Evolutionary conservation across 2,329 filamentous ascomycete species (phyloP).

Genomic region (Fusarium transvaalense): DNA sequence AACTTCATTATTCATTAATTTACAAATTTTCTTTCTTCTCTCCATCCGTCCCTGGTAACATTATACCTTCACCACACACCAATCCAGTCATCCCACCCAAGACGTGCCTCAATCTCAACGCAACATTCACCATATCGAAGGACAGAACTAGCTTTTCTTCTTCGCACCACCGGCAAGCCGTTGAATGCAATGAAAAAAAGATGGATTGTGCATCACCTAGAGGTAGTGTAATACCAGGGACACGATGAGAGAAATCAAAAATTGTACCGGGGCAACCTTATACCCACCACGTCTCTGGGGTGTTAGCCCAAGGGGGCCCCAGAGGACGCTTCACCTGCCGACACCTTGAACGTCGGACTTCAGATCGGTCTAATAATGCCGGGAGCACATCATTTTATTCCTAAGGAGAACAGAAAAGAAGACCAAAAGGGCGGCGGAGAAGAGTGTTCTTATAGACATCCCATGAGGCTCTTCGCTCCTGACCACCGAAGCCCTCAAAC

Average conservation of each 20-base stretch:
- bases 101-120: too few relatives aligned
- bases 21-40: not conserved
- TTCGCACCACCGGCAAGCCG: conserved; percentile 8
- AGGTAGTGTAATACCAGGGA: conserved; percentile 8
- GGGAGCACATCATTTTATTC: not conserved
- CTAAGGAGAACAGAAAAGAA: not conserved
- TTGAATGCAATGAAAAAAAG: conserved; percentile 18
- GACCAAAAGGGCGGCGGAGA: not conserved
- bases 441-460: not conserved
- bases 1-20: not conserved
- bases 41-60: not conserved
- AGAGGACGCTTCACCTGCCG: not conserved
- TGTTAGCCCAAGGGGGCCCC: not conserved
- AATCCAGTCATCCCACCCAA: not conserved
- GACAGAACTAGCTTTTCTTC: not conserved
- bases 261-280: not conserved
- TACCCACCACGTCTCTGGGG: not conserved
- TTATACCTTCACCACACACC: not conserved
- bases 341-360: not conserved
- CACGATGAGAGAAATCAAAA: conserved; percentile 2
- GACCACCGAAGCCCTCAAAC: not conserved
- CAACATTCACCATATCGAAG: not conserved
- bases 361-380: not conserved
- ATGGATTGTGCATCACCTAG: not conserved
- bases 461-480: not conserved